Conservation (phyloP, 306 rosid genomes). For the Arachis stenosperma region DNA sequence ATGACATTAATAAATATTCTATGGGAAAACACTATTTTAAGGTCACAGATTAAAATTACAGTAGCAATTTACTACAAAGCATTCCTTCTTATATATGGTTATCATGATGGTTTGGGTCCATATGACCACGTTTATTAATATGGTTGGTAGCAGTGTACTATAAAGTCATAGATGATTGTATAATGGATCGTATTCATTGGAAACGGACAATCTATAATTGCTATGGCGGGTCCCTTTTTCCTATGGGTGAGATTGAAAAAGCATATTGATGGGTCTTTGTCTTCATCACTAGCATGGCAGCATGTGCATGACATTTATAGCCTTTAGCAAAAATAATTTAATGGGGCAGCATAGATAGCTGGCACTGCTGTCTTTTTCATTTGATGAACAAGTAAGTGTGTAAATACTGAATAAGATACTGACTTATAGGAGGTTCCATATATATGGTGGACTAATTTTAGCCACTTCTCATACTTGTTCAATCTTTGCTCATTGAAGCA, state of each 20-base stretch:
- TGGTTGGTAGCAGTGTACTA: conserved; percentile 8
- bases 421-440: background rate
- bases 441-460: too few species aligned
- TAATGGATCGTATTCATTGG: background rate
- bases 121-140: background rate
- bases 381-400: too few species aligned
- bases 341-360: background rate
- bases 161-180: background rate
- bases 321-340: background rate
- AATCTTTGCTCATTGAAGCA: background rate
- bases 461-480: background rate
- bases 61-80: background rate
- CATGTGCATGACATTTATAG: conserved; percentile 51
- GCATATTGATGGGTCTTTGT: conserved; percentile 18
- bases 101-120: background rate
- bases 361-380: background rate
- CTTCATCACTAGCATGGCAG: conserved; percentile 38
- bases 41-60: background rate
- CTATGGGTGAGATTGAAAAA: background rate
- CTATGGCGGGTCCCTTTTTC: conserved; percentile 34
- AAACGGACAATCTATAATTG: conserved; percentile 7
- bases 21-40: background rate
- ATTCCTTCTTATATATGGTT: background rate
- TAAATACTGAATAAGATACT: background rate
- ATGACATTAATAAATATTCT: too few species aligned